Conservation (phyloP, 176 grass and related monocot genomes). For the Secale cereale region DNA sequence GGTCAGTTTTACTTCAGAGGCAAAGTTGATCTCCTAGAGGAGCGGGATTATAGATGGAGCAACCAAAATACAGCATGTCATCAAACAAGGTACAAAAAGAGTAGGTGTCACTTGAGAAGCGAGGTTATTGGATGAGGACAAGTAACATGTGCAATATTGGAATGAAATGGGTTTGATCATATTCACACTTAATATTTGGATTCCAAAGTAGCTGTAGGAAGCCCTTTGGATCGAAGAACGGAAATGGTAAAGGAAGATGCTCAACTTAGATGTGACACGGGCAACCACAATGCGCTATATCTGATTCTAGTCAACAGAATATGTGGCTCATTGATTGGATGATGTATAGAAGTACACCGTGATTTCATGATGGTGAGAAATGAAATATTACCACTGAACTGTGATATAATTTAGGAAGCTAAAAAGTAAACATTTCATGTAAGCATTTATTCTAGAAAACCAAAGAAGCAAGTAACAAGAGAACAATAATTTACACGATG, state of each 20-base stretch:
- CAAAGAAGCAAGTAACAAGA: conserved; percentile 1
- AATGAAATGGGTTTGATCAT: conserved; percentile 1
- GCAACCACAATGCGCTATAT: background rate
- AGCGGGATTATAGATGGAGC: background rate
- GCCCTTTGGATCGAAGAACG: background rate
- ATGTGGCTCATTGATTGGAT: background rate
- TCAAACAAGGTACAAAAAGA: background rate
- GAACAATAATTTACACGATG: background rate
- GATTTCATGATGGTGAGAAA: background rate
- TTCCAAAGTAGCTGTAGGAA: background rate
- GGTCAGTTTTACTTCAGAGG: conserved; percentile 3
- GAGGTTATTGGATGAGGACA: background rate
- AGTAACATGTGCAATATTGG: conserved; percentile 8
- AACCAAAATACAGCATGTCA: background rate
- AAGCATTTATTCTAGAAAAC: background rate
- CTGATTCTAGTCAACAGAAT: conserved; percentile 12
- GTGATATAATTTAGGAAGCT: conserved; percentile 2
- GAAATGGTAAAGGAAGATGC: background rate
- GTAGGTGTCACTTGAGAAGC: conserved; percentile 1
- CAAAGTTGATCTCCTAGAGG: conserved; percentile 4
- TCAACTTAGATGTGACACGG: background rate
- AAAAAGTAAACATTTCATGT: background rate
- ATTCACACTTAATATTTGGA: too few species aligned
- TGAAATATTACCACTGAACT: background rate
- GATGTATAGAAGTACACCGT: background rate